These are phyloP conservation scores for Stephanodiscus minutulus DNA, from an alignment of 108 stramenopile species.

Conservation along the genomic window DNA sequence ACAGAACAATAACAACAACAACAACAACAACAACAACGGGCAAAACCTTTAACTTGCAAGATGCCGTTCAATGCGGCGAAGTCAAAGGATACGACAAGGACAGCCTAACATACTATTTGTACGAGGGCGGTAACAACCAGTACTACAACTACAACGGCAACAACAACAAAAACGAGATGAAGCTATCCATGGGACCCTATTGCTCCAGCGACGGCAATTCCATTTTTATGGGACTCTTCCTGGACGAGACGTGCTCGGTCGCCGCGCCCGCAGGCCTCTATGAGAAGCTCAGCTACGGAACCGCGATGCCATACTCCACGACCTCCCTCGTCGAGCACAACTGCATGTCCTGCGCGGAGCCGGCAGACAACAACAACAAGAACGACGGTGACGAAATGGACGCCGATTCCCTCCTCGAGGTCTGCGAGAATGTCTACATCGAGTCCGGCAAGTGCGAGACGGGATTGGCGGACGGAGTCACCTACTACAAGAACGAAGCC, in stretches of 20 bases:
- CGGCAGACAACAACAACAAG: conserved; percentile 44
- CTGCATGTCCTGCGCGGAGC: conserved; percentile 73
- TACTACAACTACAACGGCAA: conserved; percentile 50
- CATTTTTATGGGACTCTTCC: conserved; percentile 77
- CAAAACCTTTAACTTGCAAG: conserved; percentile 33
- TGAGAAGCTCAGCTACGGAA: conserved; percentile 62
- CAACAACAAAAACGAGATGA: conserved; percentile 49
- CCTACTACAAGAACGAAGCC: conserved; percentile 62
- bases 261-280: conserved; percentile 57
- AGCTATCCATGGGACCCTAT: conserved; percentile 75
- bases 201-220: conserved; percentile 69
- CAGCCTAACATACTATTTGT: conserved; percentile 27
- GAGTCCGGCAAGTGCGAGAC: conserved; percentile 77
- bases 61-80: conserved; percentile 33
- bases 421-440: conserved; percentile 68
- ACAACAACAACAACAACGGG: conserved; percentile 26
- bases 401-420: conserved; percentile 52
- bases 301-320: conserved; percentile 60
- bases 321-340: conserved; percentile 56
- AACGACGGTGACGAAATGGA: conserved; percentile 46
- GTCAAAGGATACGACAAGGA: conserved; percentile 30
- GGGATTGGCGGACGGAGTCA: conserved; percentile 38
- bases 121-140: conserved; percentile 2
- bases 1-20: conserved; percentile 54
- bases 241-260: conserved; percentile 69